These are phyloP conservation scores for Fusarium citri DNA, from an alignment of 2,329 filamentous ascomycete species.

Conservation along the genomic window DNA sequence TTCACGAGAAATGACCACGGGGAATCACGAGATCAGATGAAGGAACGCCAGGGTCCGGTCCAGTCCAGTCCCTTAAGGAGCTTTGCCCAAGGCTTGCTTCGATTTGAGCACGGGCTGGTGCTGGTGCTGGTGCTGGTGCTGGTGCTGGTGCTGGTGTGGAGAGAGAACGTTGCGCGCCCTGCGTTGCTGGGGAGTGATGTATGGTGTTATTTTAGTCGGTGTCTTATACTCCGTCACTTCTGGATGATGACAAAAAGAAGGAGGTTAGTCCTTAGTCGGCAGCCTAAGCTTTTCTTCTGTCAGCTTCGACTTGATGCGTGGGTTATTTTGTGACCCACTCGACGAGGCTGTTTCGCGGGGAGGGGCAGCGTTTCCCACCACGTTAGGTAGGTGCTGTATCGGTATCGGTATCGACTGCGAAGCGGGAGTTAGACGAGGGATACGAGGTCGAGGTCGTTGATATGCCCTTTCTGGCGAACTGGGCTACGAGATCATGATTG, in stretches of 20 bases:
- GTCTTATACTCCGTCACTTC: constrained; percentile 5
- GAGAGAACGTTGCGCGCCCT: constrained; percentile 29
- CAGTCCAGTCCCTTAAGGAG: constrained; percentile 15
- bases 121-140: constrained; percentile 19
- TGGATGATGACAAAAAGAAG: neutral
- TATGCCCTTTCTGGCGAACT: constrained; percentile 22
- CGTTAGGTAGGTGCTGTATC: neutral
- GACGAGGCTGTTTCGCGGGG: constrained; percentile 43
- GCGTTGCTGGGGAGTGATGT: constrained; percentile 44
- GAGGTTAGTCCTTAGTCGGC: neutral
- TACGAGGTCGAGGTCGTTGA: constrained; percentile 16
- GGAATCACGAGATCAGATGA: constrained; percentile 42
- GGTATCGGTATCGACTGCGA: neutral
- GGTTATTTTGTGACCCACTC: neutral
- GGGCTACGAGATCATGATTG: constrained; percentile 32
- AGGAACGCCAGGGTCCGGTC: constrained; percentile 27
- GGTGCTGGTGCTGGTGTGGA: constrained; percentile 22
- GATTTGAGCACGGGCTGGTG: constrained; percentile 28
- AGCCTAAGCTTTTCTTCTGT: neutral
- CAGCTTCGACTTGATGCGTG: neutral
- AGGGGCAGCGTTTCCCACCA: constrained; percentile 21
- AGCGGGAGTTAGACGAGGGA: neutral
- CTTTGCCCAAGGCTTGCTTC: constrained; percentile 22
- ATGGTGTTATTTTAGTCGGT: constrained; percentile 38
- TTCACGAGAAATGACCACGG: constrained; percentile 24